Conservation (phyloP, 352 stramenopile genomes). For the Globisporangium carolinianum region DNA sequence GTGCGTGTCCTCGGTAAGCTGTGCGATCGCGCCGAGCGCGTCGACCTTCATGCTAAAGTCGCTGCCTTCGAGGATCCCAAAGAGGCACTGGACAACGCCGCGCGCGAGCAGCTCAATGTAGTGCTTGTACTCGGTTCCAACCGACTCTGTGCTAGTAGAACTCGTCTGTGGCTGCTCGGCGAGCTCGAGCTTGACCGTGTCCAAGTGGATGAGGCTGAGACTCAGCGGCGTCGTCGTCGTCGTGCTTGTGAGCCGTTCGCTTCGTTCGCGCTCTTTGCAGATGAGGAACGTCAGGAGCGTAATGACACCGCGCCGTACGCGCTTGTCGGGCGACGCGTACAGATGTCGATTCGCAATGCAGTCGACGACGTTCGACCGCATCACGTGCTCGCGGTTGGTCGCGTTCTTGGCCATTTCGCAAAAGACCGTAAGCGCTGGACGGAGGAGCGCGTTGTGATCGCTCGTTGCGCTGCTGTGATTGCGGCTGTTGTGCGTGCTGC, state of each 20-base stretch:
- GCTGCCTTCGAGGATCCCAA: conserved; percentile 58
- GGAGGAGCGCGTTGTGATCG: conserved; percentile 23
- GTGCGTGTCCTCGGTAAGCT: conserved; percentile 54
- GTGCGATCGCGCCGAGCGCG: conserved; percentile 52
- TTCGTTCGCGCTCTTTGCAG: conserved; percentile 41
- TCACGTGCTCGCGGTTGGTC: conserved; percentile 48
- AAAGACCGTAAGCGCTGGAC: conserved; percentile 44
- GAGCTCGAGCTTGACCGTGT: conserved; percentile 12
- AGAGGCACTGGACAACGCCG: conserved; percentile 67
- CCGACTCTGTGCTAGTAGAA: background rate
- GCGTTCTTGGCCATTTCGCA: conserved; percentile 55
- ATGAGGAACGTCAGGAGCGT: conserved; percentile 53
- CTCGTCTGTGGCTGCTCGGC: conserved; percentile 1
- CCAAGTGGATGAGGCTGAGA: conserved; percentile 7
- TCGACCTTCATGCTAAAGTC: conserved; percentile 71
- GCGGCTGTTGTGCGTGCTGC: too few relatives aligned
- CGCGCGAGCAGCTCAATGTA: conserved; percentile 67
- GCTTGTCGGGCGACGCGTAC: conserved; percentile 58
- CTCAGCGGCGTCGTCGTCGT: too few relatives aligned
- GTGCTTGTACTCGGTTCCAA: conserved; percentile 48
- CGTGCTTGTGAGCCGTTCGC: background rate
- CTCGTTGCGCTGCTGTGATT: background rate
- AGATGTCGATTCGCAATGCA: conserved; percentile 40
- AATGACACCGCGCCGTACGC: conserved; percentile 47
- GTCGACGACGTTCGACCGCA: conserved; percentile 56